Percentiles rank a stretch among this genome's conserved stretches.
phyloP scores from a whole-genome alignment of 768 basidiomycete species.

The Mycena pura region DNA sequence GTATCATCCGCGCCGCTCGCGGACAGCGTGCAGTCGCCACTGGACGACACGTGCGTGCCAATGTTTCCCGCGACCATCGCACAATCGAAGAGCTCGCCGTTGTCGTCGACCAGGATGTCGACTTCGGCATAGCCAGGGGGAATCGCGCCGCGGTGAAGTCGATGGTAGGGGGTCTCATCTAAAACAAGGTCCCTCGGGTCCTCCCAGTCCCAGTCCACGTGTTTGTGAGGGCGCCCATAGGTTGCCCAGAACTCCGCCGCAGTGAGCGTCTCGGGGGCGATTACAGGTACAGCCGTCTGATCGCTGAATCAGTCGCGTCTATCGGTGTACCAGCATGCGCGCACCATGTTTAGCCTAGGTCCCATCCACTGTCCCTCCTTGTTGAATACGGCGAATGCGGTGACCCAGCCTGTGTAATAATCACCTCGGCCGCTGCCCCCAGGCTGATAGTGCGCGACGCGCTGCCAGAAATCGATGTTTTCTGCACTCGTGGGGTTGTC shows the following conservation, averaged over 20 bases:
- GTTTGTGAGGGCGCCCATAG: too few relatives aligned
- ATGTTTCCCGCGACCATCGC: slow-evolving; percentile 24
- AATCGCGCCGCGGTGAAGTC: slow-evolving; percentile 1
- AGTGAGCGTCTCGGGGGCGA: too few relatives aligned
- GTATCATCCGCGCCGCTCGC: slow-evolving; percentile 38
- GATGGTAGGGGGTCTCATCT: slow-evolving; percentile 13
- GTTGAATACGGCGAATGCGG: slow-evolving; percentile 24
- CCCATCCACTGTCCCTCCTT: slow-evolving; percentile 22
- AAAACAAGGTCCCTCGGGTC: background rate
- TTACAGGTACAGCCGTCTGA: too few relatives aligned
- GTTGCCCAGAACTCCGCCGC: background rate
- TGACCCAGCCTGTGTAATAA: slow-evolving; percentile 25
- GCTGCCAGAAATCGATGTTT: background rate
- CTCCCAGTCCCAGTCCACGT: too few relatives aligned
- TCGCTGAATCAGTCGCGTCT: too few relatives aligned
- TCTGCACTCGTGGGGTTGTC: slow-evolving; percentile 21
- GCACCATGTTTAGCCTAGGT: background rate
- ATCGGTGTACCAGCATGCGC: too few relatives aligned
- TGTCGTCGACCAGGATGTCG: slow-evolving; percentile 21
- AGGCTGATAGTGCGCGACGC: background rate
- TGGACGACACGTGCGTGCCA: slow-evolving; percentile 12
- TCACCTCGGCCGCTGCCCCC: slow-evolving; percentile 6
- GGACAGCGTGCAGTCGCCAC: slow-evolving; percentile 36
- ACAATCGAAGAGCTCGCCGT: slow-evolving; percentile 13
- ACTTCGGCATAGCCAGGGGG: slow-evolving; percentile 20